phyloP scores from a whole-genome alignment of 2,329 filamentous ascomycete genomes.

The Talaromyces albobiverticillius region DNA sequence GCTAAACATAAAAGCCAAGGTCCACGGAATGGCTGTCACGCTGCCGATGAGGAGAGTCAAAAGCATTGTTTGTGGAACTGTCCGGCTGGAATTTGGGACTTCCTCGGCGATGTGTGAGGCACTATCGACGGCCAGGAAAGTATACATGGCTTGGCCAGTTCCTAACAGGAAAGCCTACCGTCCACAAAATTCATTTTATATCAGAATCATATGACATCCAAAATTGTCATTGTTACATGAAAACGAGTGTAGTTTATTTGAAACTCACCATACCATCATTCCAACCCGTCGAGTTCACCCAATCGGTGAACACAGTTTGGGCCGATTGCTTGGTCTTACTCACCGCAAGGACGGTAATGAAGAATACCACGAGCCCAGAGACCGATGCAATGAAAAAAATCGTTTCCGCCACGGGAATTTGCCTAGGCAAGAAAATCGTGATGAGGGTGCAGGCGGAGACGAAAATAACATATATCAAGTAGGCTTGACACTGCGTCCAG shows the following conservation, averaged over 20 bases:
- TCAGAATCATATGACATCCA: no score
- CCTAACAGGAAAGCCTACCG: constrained; percentile 17
- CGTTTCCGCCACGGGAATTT: constrained; percentile 17
- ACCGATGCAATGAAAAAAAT: constrained; percentile 18
- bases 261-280: constrained; percentile 14
- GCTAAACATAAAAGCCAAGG: constrained; percentile 22
- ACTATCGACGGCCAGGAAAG: constrained; percentile 18
- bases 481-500: constrained; percentile 23
- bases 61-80: not conserved
- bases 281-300: constrained; percentile 26
- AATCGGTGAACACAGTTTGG: constrained; percentile 16
- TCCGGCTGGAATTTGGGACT: not conserved
- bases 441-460: constrained; percentile 13
- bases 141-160: constrained; percentile 21
- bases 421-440: constrained; percentile 16
- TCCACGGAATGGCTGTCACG: constrained; percentile 26
- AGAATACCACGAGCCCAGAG: constrained; percentile 23
- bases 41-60: constrained; percentile 26
- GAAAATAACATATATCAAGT: constrained; percentile 21
- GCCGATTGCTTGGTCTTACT: constrained; percentile 18
- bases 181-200: no score
- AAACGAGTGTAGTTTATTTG: no score
- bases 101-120: constrained; percentile 22
- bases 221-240: no score
- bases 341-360: constrained; percentile 26